Percentiles rank a stretch among this genome's conserved stretches.
Conservation (phyloP, 2,329 filamentous ascomycete genomes). For the Cryphonectria carpinicola region DNA sequence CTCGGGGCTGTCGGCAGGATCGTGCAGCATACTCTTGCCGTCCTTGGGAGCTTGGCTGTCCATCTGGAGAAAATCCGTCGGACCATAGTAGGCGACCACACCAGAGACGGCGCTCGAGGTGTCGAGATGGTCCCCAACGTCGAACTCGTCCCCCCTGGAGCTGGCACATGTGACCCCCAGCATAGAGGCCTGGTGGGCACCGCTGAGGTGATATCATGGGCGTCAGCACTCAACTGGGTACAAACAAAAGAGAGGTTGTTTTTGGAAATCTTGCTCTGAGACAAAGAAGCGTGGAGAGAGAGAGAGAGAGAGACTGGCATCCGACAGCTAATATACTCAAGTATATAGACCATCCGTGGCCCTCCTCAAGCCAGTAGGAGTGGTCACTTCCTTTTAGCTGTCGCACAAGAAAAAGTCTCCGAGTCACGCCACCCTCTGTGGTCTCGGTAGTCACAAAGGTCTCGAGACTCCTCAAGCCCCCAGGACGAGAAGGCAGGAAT, state of each 20-base stretch:
- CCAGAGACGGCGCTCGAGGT: constrained; percentile 23
- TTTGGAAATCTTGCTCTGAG: not conserved
- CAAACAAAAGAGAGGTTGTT: not conserved
- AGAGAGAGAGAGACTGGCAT: no score
- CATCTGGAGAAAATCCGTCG: constrained; percentile 28
- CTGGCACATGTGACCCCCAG: constrained; percentile 22
- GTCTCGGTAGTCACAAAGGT: not conserved
- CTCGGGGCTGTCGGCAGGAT: constrained; percentile 23
- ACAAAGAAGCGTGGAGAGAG: no score
- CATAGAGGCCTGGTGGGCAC: constrained; percentile 24
- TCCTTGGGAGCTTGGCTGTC: constrained; percentile 16
- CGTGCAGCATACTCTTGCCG: constrained; percentile 18
- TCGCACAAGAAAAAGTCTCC: not conserved
- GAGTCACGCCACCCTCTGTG: not conserved
- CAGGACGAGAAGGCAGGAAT: not conserved
- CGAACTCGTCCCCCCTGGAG: constrained; percentile 21
- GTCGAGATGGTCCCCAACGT: constrained; percentile 26
- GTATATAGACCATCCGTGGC: not conserved
- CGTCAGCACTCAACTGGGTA: not conserved
- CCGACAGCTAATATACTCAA: no score
- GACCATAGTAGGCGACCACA: constrained; percentile 26
- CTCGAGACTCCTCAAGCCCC: not conserved
- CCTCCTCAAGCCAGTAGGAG: not conserved
- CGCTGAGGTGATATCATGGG: constrained; percentile 5
- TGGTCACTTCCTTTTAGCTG: not conserved